These are phyloP conservation scores for Tolypocladium nubicola DNA, from an alignment of 2,329 filamentous ascomycete genomes.

Conservation along the genomic window DNA sequence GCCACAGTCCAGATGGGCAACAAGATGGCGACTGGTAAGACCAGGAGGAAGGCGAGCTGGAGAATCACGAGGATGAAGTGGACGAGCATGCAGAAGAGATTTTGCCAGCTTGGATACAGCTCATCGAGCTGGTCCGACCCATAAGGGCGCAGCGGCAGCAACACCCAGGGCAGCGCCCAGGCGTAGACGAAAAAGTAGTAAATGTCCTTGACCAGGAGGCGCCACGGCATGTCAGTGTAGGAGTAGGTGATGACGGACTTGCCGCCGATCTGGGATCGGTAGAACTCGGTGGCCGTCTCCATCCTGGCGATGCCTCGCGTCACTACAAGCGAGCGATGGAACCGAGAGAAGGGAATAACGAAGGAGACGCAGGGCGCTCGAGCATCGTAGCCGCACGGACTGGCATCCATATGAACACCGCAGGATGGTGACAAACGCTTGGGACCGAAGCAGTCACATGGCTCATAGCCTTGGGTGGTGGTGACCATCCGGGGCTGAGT, in stretches of 20 bases:
- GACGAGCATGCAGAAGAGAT: slow-evolving; percentile 44
- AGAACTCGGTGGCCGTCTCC: slow-evolving; percentile 35
- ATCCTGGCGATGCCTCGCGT: slow-evolving; percentile 9
- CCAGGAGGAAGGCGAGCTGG: slow-evolving; percentile 51
- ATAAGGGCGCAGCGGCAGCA: slow-evolving; percentile 45
- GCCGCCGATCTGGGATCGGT: slow-evolving; percentile 48
- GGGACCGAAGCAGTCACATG: background rate
- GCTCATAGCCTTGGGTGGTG: background rate
- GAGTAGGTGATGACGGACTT: slow-evolving; percentile 47
- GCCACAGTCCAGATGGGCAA: slow-evolving; percentile 38
- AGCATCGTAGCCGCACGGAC: background rate
- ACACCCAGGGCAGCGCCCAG: slow-evolving; percentile 48
- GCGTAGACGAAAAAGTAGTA: slow-evolving; percentile 43
- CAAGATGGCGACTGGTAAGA: slow-evolving; percentile 38
- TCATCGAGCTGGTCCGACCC: slow-evolving; percentile 50
- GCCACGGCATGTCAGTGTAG: slow-evolving; percentile 47
- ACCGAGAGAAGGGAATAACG: background rate
- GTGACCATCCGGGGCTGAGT: background rate
- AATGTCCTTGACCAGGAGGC: slow-evolving; percentile 40
- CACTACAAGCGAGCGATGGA: background rate
- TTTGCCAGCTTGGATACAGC: slow-evolving; percentile 45
- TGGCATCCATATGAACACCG: background rate
- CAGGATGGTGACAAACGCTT: background rate
- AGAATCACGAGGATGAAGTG: slow-evolving; percentile 48
- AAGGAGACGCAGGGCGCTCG: background rate